Evolutionary conservation across 2,329 filamentous ascomycete genomes (phyloP).

Genomic region (Clarireedia hainanense): DNA sequence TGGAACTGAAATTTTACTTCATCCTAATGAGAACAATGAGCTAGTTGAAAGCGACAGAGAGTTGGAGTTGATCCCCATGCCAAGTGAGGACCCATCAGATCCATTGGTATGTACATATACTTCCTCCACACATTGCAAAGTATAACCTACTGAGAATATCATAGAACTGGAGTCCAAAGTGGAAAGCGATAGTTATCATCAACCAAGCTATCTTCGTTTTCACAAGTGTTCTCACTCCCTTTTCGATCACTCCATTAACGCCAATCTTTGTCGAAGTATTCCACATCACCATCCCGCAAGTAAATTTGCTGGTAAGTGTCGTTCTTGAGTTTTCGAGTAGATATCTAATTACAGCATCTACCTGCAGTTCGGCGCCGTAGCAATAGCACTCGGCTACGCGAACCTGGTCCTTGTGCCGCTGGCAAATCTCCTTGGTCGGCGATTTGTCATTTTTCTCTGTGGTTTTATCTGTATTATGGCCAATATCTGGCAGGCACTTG

Average conservation of each 20-base stretch:
- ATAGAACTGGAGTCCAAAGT: slow-evolving; percentile 11
- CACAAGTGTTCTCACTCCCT: slow-evolving; percentile 20
- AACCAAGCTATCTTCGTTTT: slow-evolving; percentile 20
- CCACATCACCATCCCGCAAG: slow-evolving; percentile 28
- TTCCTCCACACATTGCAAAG: neutral
- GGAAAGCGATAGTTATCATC: neutral
- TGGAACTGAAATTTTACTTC: slow-evolving; percentile 13
- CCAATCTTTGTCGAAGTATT: slow-evolving; percentile 31
- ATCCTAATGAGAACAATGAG: neutral
- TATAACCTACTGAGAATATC: slow-evolving; percentile 29
- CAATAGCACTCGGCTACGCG: neutral
- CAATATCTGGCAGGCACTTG: slow-evolving; percentile 4
- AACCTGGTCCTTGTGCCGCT: neutral
- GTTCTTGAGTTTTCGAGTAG: neutral
- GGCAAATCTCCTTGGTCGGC: neutral
- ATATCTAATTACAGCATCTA: slow-evolving; percentile 4
- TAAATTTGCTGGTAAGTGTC: slow-evolving; percentile 27
- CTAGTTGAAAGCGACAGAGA: neutral
- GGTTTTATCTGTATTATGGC: slow-evolving; percentile 1
- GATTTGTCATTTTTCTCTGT: neutral
- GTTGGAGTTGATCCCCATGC: slow-evolving; percentile 12
- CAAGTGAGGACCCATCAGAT: slow-evolving; percentile 9
- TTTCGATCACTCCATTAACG: slow-evolving; percentile 31
- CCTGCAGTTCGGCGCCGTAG: neutral
- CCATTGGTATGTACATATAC: slow-evolving; percentile 6